A percentile compares a stretch with the other conserved stretches of the same genome.
Evolutionary conservation across 2,329 filamentous ascomycete genomes (phyloP).

Genomic region (Hymenoscyphus scutula): DNA sequence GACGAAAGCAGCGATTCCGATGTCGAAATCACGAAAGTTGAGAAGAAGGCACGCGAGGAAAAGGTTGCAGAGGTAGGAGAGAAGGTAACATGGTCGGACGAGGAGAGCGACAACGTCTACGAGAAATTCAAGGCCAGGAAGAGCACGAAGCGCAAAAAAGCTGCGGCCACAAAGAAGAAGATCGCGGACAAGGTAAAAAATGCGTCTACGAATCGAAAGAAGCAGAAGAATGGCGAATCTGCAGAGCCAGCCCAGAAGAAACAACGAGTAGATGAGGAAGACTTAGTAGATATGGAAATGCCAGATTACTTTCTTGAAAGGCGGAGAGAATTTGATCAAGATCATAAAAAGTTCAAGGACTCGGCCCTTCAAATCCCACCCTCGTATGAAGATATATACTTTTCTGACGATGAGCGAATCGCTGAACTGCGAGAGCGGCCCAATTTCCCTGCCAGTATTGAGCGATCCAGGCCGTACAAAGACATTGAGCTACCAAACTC

Average conservation of each 20-base stretch:
- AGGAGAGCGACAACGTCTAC: constrained; percentile 61
- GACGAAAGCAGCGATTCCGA: constrained; percentile 25
- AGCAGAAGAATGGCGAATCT: constrained; percentile 27
- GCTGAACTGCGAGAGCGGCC: constrained; percentile 68
- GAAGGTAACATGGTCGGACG: constrained; percentile 51
- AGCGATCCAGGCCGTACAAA: constrained; percentile 66
- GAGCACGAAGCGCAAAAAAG: constrained; percentile 50
- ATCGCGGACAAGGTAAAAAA: constrained; percentile 47
- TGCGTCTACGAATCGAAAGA: constrained; percentile 23
- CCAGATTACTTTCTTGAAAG: constrained; percentile 72
- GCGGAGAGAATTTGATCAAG: constrained; percentile 65
- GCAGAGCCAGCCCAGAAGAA: constrained; percentile 28
- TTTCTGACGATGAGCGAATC: constrained; percentile 67
- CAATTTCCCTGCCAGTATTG: constrained; percentile 57
- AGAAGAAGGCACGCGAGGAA: constrained; percentile 26
- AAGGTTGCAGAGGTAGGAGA: constrained; percentile 21
- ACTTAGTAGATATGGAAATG: constrained; percentile 40
- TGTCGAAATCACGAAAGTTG: constrained; percentile 20
- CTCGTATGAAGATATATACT: constrained; percentile 69
- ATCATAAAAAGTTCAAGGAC: constrained; percentile 57
- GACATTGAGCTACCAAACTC: constrained; percentile 76
- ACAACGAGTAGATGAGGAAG: constrained; percentile 30
- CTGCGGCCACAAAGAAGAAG: constrained; percentile 46
- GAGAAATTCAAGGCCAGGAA: constrained; percentile 62
- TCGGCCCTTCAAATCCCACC: constrained; percentile 76